Conservation (phyloP, 331 rosid genomes). For the Phaseolus coccineus region DNA sequence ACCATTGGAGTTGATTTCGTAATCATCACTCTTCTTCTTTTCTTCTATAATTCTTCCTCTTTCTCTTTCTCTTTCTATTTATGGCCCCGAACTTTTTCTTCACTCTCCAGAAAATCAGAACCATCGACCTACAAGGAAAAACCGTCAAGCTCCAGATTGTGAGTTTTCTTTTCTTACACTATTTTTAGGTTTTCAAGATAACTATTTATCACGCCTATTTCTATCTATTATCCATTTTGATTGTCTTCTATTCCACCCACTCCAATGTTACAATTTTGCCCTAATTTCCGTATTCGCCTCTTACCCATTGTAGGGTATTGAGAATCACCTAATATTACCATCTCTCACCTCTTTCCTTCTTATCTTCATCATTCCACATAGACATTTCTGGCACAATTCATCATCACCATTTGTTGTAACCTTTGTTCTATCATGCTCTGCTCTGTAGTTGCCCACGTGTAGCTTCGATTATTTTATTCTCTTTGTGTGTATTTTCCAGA, state of each 20-base stretch:
- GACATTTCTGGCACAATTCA: neutral
- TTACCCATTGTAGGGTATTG: neutral
- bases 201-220: neutral
- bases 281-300: neutral
- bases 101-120: conserved; percentile 84
- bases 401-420: neutral
- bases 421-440: neutral
- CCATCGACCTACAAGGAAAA: conserved; percentile 91
- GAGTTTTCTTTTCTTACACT: conserved; percentile 36
- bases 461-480: neutral
- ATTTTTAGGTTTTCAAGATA: neutral
- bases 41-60: neutral
- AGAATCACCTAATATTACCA: neutral
- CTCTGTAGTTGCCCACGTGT: neutral
- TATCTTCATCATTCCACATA: neutral
- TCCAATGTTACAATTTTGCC: neutral
- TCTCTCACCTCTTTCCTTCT: conserved; percentile 4
- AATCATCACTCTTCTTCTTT: conserved; percentile 22
- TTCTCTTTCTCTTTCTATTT: neutral
- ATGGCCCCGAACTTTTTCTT: neutral
- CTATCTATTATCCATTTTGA: neutral
- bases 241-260: no score
- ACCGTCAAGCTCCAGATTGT: conserved; percentile 96
- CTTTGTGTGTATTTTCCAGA: neutral
- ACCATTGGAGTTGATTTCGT: conserved; percentile 99